These are phyloP conservation scores for Bretziella fagacearum DNA, from an alignment of 2,329 filamentous ascomycete species.

Conservation along the genomic window DNA sequence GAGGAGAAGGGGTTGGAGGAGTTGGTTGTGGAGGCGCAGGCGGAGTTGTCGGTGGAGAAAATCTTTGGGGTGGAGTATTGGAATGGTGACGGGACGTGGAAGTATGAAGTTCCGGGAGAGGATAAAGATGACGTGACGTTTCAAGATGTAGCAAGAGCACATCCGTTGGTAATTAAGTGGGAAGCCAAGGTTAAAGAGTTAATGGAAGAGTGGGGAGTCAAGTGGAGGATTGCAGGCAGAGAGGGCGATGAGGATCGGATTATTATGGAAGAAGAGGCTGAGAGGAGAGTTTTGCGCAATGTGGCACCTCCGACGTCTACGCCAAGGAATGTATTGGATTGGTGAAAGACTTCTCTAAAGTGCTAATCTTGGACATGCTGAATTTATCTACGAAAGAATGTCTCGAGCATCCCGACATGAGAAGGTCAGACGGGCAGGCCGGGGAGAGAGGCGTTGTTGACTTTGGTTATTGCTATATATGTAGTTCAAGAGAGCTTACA, in stretches of 20 bases:
- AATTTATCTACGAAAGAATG: too few species aligned
- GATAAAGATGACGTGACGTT: constrained; percentile 31
- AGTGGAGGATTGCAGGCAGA: constrained; percentile 11
- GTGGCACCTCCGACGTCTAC: constrained; percentile 2
- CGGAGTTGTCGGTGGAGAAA: constrained; percentile 41
- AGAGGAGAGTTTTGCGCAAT: constrained; percentile 21
- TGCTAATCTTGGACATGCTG: too few species aligned
- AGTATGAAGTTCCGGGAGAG: constrained; percentile 35
- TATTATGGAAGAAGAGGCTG: constrained; percentile 6
- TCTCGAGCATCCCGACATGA: too few species aligned
- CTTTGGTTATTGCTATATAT: too few species aligned
- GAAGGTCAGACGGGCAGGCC: too few species aligned
- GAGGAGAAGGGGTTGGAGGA: constrained; percentile 17
- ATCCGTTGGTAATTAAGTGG: constrained; percentile 50
- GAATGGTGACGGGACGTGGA: constrained; percentile 54
- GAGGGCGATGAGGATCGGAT: constrained; percentile 20
- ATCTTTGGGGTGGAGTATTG: constrained; percentile 54
- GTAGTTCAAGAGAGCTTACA: too few species aligned
- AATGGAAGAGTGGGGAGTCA: constrained; percentile 11
- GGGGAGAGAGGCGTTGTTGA: too few species aligned
- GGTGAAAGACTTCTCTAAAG: constrained; percentile 15
- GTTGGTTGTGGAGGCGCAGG: constrained; percentile 33
- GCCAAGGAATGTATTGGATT: constrained; percentile 17
- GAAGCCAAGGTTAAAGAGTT: constrained; percentile 1
- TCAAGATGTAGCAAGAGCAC: constrained; percentile 44